Base-by-base conservation (phyloP, 805 yeast species). In the Candida namnaoensis region DNA sequence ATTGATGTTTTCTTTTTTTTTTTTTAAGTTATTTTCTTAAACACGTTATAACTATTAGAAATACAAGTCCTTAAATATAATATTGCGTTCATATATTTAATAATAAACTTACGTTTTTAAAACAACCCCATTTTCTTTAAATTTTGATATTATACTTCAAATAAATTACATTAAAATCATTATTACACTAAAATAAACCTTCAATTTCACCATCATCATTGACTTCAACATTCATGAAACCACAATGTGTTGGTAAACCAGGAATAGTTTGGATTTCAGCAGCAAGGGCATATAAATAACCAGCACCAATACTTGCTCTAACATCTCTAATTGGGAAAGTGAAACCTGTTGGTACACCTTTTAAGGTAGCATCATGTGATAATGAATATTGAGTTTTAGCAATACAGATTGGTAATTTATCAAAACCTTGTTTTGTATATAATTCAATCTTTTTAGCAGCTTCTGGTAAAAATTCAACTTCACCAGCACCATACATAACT, bases 211-310 rank as follows among this genome's bases (percentile, higher is more conserved):
- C 91, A 47, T 82, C 76, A 35, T 80, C 87, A 55, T 78, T 74
- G 41, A 84, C 88, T 63, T 84, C 93, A 39, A 84, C 88, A 52
- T 84, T 82, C 91, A 84, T 84, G 65, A 80, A 84, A 35, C 95
- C 93, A 60, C 86, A 79, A 57, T 82, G 85, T 5, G 95, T 84
- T 44, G 93, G 86, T 59, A 84, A 71, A 45, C 95, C 93, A 27
- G 95, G 95, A 54, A 84, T 84, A 37, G 95, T 84, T 69, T 80
- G 86, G 55, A 84, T 84, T 61, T 83, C 90, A 41, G 88, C 93
- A 5, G 95, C 93, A 53, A 84, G 69, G 5, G 91, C 93, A 56
- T 83, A 84, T 61, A 84, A 70, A 63, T 84, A 84, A 5, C 93
- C 93, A 34, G 93, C 93, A 64, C 95, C 95, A 50, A 81, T 73